These are phyloP conservation scores for Curvularia hawaiiensis DNA, from an alignment of 2,329 filamentous ascomycete species.

Conservation along the genomic window DNA sequence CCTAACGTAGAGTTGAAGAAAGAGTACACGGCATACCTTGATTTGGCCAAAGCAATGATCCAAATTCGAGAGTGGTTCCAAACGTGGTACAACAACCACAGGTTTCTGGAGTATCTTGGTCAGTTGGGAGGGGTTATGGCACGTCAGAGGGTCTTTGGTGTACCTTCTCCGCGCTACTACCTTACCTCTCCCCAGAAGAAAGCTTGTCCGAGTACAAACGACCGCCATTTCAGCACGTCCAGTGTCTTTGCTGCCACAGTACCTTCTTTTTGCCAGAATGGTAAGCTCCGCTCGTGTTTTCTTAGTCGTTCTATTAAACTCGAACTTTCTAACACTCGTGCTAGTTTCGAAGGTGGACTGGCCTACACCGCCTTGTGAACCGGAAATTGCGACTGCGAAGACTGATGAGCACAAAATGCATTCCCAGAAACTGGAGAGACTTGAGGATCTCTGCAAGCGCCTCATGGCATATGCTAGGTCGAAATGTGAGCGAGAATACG, in stretches of 20 bases:
- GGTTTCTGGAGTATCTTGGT: slow-evolving; percentile 43
- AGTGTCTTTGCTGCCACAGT: slow-evolving; percentile 11
- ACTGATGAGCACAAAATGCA: neutral
- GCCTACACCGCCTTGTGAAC: slow-evolving; percentile 9
- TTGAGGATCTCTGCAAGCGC: slow-evolving; percentile 20
- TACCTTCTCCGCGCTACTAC: neutral
- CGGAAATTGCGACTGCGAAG: neutral
- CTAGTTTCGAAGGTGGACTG: neutral
- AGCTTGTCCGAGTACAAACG: neutral
- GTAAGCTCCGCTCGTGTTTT: neutral
- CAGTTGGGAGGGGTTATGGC: slow-evolving; percentile 16
- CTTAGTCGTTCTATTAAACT: neutral
- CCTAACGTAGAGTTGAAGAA: slow-evolving; percentile 15
- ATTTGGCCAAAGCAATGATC: slow-evolving; percentile 19
- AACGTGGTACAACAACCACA: slow-evolving; percentile 46
- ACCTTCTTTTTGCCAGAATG: neutral
- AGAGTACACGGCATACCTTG: slow-evolving; percentile 21
- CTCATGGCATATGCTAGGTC: slow-evolving; percentile 18
- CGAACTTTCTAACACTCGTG: neutral
- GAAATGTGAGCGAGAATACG: slow-evolving; percentile 28
- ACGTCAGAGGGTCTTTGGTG: slow-evolving; percentile 4
- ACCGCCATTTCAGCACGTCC: slow-evolving; percentile 6
- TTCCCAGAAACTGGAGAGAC: slow-evolving; percentile 2
- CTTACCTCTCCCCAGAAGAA: neutral
- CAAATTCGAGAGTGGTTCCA: slow-evolving; percentile 22